Conservation (phyloP, 2,329 filamentous ascomycete genomes). For the Trichoderma gracile region DNA sequence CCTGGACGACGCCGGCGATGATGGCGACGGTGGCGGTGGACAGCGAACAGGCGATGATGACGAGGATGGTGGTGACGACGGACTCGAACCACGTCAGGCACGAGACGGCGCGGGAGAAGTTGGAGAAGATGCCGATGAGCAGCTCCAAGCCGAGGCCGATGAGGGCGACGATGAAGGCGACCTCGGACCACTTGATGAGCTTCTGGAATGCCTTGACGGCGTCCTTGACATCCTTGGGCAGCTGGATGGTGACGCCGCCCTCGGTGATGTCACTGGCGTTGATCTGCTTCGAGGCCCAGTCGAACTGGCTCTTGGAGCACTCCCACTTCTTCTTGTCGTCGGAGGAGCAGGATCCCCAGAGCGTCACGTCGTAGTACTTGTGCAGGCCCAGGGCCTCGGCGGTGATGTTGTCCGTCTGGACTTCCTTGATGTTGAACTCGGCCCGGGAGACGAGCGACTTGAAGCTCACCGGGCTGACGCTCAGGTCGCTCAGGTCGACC, state of each 20-base stretch:
- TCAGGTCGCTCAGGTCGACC: conserved; percentile 63
- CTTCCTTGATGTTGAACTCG: conserved; percentile 15
- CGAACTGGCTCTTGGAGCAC: conserved; percentile 70
- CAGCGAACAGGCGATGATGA: conserved; percentile 67
- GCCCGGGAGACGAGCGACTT: conserved; percentile 30
- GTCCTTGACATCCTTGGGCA: conserved; percentile 66
- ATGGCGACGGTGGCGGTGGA: conserved; percentile 72
- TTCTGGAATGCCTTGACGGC: conserved; percentile 72
- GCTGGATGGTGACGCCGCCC: conserved; percentile 55
- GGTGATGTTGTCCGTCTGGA: conserved; percentile 52
- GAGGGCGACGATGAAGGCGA: conserved; percentile 75
- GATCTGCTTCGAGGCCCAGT: conserved; percentile 76
- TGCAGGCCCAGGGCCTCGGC: conserved; percentile 62
- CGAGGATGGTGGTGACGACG: conserved; percentile 55
- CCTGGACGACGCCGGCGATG: conserved; percentile 56
- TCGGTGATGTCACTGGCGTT: conserved; percentile 57
- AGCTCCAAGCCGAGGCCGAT: conserved; percentile 70
- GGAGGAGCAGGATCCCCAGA: conserved; percentile 85
- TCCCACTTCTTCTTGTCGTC: conserved; percentile 53
- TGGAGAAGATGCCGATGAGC: conserved; percentile 75
- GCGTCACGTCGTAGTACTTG: conserved; percentile 76
- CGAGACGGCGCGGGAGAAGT: conserved; percentile 78
- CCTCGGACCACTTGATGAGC: conserved; percentile 78
- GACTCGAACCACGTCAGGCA: conserved; percentile 80
- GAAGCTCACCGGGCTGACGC: conserved; percentile 34